phyloP scores from a whole-genome alignment of 345 rosid genomes.

The Aquilaria sinensis region DNA sequence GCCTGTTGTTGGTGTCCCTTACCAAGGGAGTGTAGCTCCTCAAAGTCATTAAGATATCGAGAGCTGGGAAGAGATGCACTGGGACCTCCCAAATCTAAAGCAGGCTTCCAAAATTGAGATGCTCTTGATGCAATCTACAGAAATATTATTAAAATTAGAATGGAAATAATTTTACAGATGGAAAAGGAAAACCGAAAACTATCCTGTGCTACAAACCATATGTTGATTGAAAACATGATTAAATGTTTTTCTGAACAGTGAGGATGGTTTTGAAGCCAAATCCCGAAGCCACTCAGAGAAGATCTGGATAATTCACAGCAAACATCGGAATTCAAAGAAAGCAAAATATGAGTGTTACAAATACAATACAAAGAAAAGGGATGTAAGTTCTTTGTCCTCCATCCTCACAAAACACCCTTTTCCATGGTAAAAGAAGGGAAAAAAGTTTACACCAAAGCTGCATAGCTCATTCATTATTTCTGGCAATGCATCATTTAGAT shows the following conservation, averaged over 20 bases:
- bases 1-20: constrained; percentile 1
- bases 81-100: constrained; percentile 47
- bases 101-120: constrained; percentile 87
- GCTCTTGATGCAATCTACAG: constrained; percentile 59
- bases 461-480: constrained; percentile 64
- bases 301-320: constrained; percentile 39
- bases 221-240: constrained; percentile 63
- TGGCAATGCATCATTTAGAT: constrained; percentile 59
- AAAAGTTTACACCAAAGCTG: constrained; percentile 67
- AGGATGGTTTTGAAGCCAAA: constrained; percentile 66
- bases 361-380: not conserved
- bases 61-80: constrained; percentile 56
- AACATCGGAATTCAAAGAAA: not conserved
- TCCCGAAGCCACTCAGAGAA: constrained; percentile 59
- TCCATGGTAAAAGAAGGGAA: not conserved
- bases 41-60: constrained; percentile 90
- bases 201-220: constrained; percentile 36
- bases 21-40: constrained; percentile 93
- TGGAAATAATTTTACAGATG: constrained; percentile 6
- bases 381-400: not conserved
- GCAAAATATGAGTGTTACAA: no score
- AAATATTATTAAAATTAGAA: not conserved
- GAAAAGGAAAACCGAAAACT: constrained; percentile 8
- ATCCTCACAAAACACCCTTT: not conserved
- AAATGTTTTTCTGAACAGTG: constrained; percentile 60